Evolutionary conservation across 208 protist genomes (phyloP).

Genomic region (Acanthamoeba triangularis): DNA sequence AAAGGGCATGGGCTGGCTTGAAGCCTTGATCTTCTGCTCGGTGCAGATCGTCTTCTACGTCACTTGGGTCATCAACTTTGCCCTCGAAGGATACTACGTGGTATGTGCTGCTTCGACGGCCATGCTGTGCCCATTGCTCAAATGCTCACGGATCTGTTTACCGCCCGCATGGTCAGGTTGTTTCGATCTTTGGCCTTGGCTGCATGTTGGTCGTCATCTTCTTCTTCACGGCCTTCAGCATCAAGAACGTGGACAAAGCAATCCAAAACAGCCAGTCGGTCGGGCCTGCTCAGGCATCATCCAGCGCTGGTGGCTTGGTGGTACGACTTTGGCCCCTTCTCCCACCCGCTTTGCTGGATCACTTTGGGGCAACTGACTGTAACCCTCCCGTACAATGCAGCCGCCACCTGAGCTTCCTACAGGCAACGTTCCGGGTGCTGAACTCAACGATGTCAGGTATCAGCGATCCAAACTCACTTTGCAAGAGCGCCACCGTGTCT

Average conservation of each 20-base stretch:
- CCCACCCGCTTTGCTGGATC: neutral
- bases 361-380: too few species aligned
- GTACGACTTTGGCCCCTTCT: neutral
- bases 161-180: neutral
- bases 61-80: conserved; percentile 41
- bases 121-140: neutral
- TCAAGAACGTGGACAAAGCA: neutral
- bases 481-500: conserved; percentile 5
- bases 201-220: conserved; percentile 25
- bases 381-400: neutral
- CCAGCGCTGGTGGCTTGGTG: neutral
- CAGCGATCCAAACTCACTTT: conserved; percentile 12
- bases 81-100: conserved; percentile 4
- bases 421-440: neutral
- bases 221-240: conserved; percentile 4
- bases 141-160: neutral
- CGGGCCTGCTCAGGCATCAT: neutral
- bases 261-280: conserved; percentile 17
- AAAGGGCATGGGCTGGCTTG: neutral
- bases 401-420: neutral
- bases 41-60: conserved; percentile 11
- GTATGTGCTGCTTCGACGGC: neutral
- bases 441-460: conserved; percentile 24
- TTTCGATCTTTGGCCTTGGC: neutral
- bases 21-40: neutral